Percentiles rank a stretch among this genome's conserved stretches.
These are phyloP conservation scores for Phoenix dactylifera DNA, from an alignment of 176 grass and related monocot species.

Conservation along the genomic window DNA sequence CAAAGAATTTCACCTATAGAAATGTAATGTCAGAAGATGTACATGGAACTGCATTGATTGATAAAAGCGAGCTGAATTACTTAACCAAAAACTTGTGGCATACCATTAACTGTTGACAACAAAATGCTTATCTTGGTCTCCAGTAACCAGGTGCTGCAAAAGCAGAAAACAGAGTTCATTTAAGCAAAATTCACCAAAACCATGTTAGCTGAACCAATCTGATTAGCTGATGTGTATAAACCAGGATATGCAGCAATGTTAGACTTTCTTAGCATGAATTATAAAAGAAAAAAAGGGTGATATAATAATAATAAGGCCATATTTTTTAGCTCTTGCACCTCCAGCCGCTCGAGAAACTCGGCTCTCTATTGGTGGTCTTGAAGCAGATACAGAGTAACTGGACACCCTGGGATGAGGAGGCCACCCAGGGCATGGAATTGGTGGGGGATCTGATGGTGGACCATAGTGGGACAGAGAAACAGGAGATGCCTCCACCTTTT, in stretches of 20 bases:
- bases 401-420: constrained; percentile 49
- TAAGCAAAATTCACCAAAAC: no score
- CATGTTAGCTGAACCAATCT: no score
- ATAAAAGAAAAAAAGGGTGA: no score
- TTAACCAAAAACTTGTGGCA: background rate
- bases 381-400: constrained; percentile 33
- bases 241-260: no score
- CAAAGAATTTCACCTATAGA: background rate
- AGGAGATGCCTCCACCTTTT: constrained; percentile 43
- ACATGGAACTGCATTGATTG: background rate
- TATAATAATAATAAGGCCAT: no score
- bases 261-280: no score
- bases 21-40: background rate
- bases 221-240: no score
- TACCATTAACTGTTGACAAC: constrained; percentile 18
- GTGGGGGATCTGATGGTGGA: constrained; percentile 40
- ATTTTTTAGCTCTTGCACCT: constrained; percentile 22
- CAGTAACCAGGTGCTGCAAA: constrained; percentile 33
- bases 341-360: constrained; percentile 44
- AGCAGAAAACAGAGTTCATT: constrained; percentile 1
- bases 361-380: constrained; percentile 42
- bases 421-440: constrained; percentile 57
- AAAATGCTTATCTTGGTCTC: constrained; percentile 48
- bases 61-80: background rate
- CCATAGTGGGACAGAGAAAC: constrained; percentile 32